Base-by-base conservation (phyloP, 2,329 filamentous ascomycete species). In the Didymella pinodella region DNA sequence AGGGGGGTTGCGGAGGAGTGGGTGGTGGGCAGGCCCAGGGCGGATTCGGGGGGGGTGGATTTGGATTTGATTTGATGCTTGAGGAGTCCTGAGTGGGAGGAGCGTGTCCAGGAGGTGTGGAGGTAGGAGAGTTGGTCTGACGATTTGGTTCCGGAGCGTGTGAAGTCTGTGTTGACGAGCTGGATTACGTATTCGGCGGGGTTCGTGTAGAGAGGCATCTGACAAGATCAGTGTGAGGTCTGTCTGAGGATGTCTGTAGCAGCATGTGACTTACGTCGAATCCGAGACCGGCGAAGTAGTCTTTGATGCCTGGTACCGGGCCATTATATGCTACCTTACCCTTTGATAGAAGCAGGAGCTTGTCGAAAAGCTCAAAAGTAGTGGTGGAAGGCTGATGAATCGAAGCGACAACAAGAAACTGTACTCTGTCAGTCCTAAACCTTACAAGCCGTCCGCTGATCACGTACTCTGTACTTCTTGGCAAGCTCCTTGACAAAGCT, bases 341-440 rank as follows among this genome's bases (percentile, higher is more conserved):
- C 3, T 79, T 80, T 0, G 91, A 93, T 0, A 96, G 82, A 1
- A 96, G 83, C 36, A 91, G 79, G 0, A 96, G 80, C 72, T 90
- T 91, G 73, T 96, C 91, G 66, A 96, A 96, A 12, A 93, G 84
- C 62, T 89, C 84, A 67, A 92, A 96, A 0, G 90, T 93, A 0
- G 88, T 84, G 0, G 90, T 91, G 0, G 91, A 94, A 0, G 92
- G 92, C 71, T 96, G 92, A 73, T 96, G 92, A 61, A 96, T 95
- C 38, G 89, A 92, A 4, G 90, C 90, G 59, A 96, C 87, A 29
- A 95, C 86, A 58, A 95, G 86, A 59, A 95, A 81, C 86, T 40
- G 16, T 4, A 11, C 16, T 3, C 48, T 49, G 41, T 66, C 18
- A 67, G 62, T 38, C 29, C 51, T 4, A n/a, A 20, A 31, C 12